phyloP scores from a whole-genome alignment of 192 early-diverging fungal species.

The Gonapodya prolifera region DNA sequence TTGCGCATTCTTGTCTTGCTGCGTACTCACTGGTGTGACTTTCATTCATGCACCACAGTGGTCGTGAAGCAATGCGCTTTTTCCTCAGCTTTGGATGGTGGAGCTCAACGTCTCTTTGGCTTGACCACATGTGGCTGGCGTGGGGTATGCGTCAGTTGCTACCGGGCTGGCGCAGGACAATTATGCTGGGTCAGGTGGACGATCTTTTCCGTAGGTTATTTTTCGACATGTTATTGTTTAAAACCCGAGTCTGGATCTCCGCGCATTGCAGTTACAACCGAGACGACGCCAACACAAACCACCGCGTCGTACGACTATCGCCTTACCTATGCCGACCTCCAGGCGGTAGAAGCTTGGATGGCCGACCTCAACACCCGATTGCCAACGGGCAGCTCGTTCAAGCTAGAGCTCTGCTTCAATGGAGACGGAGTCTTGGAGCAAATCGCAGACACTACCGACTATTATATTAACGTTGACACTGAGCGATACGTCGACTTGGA shows the following conservation, averaged over 20 bases:
- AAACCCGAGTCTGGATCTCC: no score
- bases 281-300: not conserved
- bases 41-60: no score
- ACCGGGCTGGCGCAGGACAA: constrained; percentile 23
- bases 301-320: constrained; percentile 15
- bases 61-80: constrained; percentile 31
- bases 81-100: constrained; percentile 27
- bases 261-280: no score
- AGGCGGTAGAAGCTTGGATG: constrained; percentile 20
- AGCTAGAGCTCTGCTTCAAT: constrained; percentile 22
- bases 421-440: constrained; percentile 24
- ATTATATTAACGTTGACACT: constrained; percentile 15
- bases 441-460: not conserved
- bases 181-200: constrained; percentile 22
- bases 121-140: constrained; percentile 25
- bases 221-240: no score
- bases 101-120: constrained; percentile 16
- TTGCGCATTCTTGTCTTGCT: no score
- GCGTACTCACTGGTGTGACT: no score
- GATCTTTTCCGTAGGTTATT: constrained; percentile 29
- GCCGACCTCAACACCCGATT: constrained; percentile 17
- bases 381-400: constrained; percentile 22
- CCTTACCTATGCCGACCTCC: constrained; percentile 14
- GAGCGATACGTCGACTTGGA: constrained; percentile 14
- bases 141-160: constrained; percentile 32